Evolutionary conservation across 2,329 filamentous ascomycete species (phyloP), one percentile per base, ranked within the genome.

Genomic region (Harringtonia lauricola): DNA sequence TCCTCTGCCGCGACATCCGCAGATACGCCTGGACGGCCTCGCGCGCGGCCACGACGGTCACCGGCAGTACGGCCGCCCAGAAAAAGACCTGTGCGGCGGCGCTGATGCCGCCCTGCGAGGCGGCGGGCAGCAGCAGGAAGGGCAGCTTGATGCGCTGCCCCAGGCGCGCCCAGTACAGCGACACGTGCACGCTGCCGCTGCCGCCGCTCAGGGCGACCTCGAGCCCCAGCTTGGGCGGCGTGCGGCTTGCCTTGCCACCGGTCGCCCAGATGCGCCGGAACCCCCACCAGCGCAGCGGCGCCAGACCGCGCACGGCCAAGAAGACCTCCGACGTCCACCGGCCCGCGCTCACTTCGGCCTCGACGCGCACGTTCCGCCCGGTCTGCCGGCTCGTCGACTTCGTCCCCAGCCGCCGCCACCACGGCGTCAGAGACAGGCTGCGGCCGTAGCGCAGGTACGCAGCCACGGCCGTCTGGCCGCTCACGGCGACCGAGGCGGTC

Each of bases 131-230:
- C n/a, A 51, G 39, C 26, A 69, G 51, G 22, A 72, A 49, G 2
- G 69, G 69, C 22, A 72, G 40, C 46, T 59, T 62, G 49, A 72
- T 53, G 15, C 65, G 61, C 51, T 70, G 67, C 22, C 60, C 61
- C 22, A 67, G 60, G 1, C 65, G 62, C 2, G 68, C 67, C 65
- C 66, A 69, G 56, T 70, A 68, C 2, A 68, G 53, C 10, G 66
- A 69, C 36, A 71, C 45, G 45, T 69, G 62, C n/a, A 70, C 49
- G 44, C 59, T 64, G 48, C 59, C 59, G 3, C 57, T 55, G 28
- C 49, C 45, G 10, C 42, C 44, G 41, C 62, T 64, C 30, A 70
- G 50, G 15, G 64, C 65, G 13, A 71, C 48, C 45, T 72, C 68
- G 29, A 72, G 54, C 12, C 68, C 68, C 15, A 67, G 48, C 35